These are phyloP conservation scores for Phytopythium delawarense DNA, from an alignment of 352 stramenopile genomes.

Conservation along the genomic window DNA sequence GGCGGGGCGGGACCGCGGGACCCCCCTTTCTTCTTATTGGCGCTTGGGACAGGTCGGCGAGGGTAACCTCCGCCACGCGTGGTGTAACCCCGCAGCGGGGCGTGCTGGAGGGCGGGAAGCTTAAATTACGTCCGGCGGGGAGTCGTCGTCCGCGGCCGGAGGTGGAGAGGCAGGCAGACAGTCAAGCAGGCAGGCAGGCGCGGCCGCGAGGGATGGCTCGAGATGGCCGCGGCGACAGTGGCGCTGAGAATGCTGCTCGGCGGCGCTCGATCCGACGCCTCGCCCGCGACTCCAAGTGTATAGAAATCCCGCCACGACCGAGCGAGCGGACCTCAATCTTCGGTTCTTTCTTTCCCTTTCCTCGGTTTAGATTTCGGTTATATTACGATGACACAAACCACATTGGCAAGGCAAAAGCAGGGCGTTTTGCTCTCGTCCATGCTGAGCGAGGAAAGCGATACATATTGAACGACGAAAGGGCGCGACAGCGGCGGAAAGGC, in stretches of 20 bases:
- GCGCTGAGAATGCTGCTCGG: background rate
- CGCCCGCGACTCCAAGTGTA: constrained; percentile 1
- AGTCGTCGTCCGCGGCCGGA: no score
- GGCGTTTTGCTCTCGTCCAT: no score
- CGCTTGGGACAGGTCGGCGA: no score
- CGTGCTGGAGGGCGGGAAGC: no score
- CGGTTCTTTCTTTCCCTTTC: background rate
- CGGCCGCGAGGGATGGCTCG: background rate
- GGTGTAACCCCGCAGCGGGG: no score
- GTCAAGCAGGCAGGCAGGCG: background rate
- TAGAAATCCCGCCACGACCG: background rate
- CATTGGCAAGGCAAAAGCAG: no score
- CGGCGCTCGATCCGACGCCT: constrained; percentile 2
- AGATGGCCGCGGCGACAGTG: background rate
- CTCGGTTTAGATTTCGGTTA: background rate
- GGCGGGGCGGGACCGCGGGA: no score
- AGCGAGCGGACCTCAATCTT: background rate
- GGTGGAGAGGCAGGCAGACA: no score
- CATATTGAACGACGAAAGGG: background rate
- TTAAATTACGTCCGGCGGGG: no score
- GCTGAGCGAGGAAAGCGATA: background rate
- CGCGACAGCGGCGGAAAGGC: background rate
- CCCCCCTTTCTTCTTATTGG: no score
- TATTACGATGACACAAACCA: background rate
- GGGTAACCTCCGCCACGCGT: no score